A percentile compares a stretch with the other conserved stretches of the same genome.
These are phyloP conservation scores for Penicillium maclennaniae DNA, from an alignment of 495 filamentous ascomycete genomes.

Conservation along the genomic window DNA sequence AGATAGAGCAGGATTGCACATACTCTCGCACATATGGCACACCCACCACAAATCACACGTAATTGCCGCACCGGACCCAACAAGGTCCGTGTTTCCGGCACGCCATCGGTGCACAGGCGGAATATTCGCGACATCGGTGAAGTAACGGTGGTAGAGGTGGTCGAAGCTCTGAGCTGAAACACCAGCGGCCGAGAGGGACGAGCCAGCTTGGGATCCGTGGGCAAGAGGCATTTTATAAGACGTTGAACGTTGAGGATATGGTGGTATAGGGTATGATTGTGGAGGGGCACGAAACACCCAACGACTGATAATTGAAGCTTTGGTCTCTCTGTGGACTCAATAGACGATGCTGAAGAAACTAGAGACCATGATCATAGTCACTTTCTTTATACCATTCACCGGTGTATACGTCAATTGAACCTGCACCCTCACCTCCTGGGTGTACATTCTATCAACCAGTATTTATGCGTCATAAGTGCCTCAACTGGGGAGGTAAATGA, in stretches of 20 bases:
- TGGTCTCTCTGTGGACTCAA: neutral
- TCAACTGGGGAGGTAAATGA: slow-evolving; percentile 1
- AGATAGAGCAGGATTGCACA: slow-evolving; percentile 7
- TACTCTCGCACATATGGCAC: neutral
- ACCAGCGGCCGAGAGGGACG: neutral
- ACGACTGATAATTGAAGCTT: neutral
- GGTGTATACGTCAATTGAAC: neutral
- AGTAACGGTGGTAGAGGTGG: neutral
- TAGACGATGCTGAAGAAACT: neutral
- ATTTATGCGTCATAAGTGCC: neutral
- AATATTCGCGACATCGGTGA: neutral
- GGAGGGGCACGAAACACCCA: neutral
- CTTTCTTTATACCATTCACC: neutral
- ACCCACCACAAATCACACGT: neutral
- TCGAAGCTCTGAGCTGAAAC: neutral
- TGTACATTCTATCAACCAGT: neutral
- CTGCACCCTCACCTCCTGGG: neutral
- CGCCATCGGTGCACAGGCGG: neutral
- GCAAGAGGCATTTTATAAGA: neutral
- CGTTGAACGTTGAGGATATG: neutral
- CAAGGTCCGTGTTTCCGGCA: neutral
- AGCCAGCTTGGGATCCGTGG: no score
- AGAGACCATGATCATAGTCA: neutral
- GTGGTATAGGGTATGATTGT: neutral
- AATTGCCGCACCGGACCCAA: neutral